These are phyloP conservation scores for Globisporangium spinosum DNA, from an alignment of 352 stramenopile genomes.

Conservation along the genomic window DNA sequence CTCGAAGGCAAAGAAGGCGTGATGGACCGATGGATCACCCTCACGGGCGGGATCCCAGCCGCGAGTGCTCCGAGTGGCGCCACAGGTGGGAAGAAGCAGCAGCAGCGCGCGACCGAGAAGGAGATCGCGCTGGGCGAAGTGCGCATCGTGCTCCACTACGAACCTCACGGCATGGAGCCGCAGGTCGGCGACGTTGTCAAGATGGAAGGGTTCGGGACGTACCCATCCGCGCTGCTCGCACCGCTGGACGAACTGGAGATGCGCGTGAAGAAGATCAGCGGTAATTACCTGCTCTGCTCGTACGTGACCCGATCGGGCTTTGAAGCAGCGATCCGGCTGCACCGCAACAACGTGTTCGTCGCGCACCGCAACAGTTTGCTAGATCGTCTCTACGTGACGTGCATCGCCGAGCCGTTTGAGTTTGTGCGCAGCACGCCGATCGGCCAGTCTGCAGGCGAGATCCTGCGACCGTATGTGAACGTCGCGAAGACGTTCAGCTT, in stretches of 20 bases:
- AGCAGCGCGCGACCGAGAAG: constrained; percentile 24
- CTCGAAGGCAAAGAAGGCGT: constrained; percentile 78
- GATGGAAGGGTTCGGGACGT: constrained; percentile 71
- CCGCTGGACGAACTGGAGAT: constrained; percentile 71
- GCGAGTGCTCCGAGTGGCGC: constrained; percentile 9
- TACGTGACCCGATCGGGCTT: constrained; percentile 70
- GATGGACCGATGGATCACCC: constrained; percentile 73
- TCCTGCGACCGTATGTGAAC: constrained; percentile 61
- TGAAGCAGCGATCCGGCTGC: constrained; percentile 51
- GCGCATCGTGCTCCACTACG: constrained; percentile 74
- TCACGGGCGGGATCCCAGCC: constrained; percentile 39
- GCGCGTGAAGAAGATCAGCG: constrained; percentile 77
- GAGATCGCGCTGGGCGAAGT: constrained; percentile 66
- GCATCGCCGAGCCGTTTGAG: constrained; percentile 65
- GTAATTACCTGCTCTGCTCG: constrained; percentile 69
- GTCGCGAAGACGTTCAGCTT: constrained; percentile 67
- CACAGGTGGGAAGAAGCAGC: constrained; percentile 36
- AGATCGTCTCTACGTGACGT: constrained; percentile 66
- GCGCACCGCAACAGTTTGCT: constrained; percentile 63
- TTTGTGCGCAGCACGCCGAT: constrained; percentile 67
- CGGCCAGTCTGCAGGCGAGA: constrained; percentile 47
- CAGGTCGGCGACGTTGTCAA: constrained; percentile 68
- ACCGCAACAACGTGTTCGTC: constrained; percentile 81
- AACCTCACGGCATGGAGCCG: constrained; percentile 75
- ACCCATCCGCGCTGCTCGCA: constrained; percentile 59